Evolutionary conservation across 345 rosid species (phyloP), one percentile per base, ranked within the genome.

Genomic region (Ceriops zippeliana): DNA sequence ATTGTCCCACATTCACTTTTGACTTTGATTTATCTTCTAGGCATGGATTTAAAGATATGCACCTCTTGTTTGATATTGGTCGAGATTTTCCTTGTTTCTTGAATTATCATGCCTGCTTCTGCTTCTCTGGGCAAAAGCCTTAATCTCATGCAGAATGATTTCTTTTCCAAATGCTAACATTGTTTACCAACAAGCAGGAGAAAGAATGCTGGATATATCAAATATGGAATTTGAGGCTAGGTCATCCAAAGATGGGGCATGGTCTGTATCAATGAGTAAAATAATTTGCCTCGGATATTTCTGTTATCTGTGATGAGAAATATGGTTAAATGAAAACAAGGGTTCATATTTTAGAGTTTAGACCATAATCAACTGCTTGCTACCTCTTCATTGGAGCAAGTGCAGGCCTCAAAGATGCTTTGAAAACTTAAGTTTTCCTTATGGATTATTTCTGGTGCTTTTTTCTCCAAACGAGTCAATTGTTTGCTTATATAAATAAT

Each of bases 191-290:
- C 58, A 67, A 26, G 73, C 73, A 74, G 90, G 82, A 74, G 75
- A 74, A 61, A 65, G 73, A 72, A 61, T 27, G 7, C 71, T 63
- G 19, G 82, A 80, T 75, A 26, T 69, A 52, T 77, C 86, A 58
- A 67, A 77, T 51, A 46, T 85, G 80, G 81, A 86, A 73, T 86
- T 86, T 56, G 93, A 88, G 81, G 90, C 93, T 58, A 82, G 71
- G 61, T 88, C 93, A 71, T 83, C 85, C 27, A 88, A 85, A 82
- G 93, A 88, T 65, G 86, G 83, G 56, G 93, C 93, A 67, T 88
- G 93, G 93, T 84, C 74, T 75, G 83, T 54, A 58, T 58, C 27
- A 21, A 34, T 58, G 59, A 27, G 22, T 42, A 61, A 52, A 38
- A 19, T 7, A 7, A 27, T 16, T 30, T 66, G 57, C 19, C 19